Evolutionary conservation across 2,329 filamentous ascomycete genomes (phyloP), one percentile per base, ranked within the genome.

Genomic region (Ophiostoma piceae): DNA sequence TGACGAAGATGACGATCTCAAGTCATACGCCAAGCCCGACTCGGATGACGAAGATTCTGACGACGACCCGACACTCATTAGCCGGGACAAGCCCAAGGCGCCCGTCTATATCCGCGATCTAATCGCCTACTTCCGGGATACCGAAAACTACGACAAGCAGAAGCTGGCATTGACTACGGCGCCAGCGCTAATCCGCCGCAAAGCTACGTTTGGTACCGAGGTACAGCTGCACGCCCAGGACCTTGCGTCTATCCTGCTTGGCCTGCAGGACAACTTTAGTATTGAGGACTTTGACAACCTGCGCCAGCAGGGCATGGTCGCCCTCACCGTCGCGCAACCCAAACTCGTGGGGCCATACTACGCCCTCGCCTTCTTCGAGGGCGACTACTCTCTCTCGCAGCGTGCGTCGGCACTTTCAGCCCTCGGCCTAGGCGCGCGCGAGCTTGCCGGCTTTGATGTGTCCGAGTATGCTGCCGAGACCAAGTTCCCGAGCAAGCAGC

Each of bases 61-160:
- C 70, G 94, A 97, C 51, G 96, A 99, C 75, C 90, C 95, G 5
- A 96, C 93, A 0, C 82, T 97, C 22, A 85, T 98, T 66, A 89
- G 91, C 70, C 86, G 94, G 16, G 89, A 95, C 78, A 97, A 95
- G 75, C 87, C 90, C 29, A 90, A 87, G 71, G 86, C 92, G 0
- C 95, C 95, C 0, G 93, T 99, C 0, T 98, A 98, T 75, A 90
- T 97, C 71, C 88, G 93, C 65, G 92, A 96, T 75, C 84, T 98
- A 12, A 88, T 98, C 69, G 78, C 83, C 8, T 94, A 90, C 75
- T 83, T 99, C 2, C 86, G 91, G 67, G 92, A 96, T 74, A 88
- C 87, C 0, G 92, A 97, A 65, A 90, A 90, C 73, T 92, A 93
- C 74, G 94, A 98, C 74, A 88, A 89, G 39, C 92, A 97, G 76